Base-by-base conservation (phyloP, 1,284 basidiomycete species). In the Austroboletus novae-zelandiae region DNA sequence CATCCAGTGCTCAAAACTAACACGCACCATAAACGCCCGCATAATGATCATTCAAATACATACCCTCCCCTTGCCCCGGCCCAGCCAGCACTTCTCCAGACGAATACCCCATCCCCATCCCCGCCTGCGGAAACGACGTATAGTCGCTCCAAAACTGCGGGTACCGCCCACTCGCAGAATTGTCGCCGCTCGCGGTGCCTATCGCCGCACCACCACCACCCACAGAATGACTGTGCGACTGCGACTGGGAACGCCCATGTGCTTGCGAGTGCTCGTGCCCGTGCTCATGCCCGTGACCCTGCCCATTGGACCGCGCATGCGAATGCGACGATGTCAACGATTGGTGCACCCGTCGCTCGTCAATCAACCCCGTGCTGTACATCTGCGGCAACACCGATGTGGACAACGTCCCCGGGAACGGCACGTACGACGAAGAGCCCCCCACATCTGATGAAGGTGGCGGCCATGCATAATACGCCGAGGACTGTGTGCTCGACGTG, bases 321-420 rank as follows among this genome's bases (percentile, higher is more conserved):
- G 43, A 51, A 9, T 62, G 63, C 0, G 60, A 55, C 25, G 65
- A 40, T 8, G 62, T 34, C 50, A 59, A 17, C 6, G 41, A 30
- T 1, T 54, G 55, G 0, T 47, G 50, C 18, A 48, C 25, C 31
- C 57, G 59, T 46, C 72, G 66, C 32, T 75, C 72, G 56, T 83
- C 81, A 5, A 78, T 70, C 45, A 86, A 69, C 1, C 84, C 84
- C 4, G 83, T 85, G 66, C 83, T 86, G 62, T 86, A 89, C 58
- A 83, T 71, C 56, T 86, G 86, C 1, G 84, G 82, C 41, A 86
- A 71, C 37, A 83, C 81, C 2, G 81, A 81, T 20, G 84, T 86
- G 40, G 83, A 80, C 45, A 85, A 58, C 36, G 75, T 72, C 13
- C 72, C 70, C 13, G 73, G 66, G 53, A 74, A 77, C 30, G 69